Evolutionary conservation across 2,329 filamentous ascomycete species (phyloP).

Genomic region (Trichoderma sp.): DNA sequence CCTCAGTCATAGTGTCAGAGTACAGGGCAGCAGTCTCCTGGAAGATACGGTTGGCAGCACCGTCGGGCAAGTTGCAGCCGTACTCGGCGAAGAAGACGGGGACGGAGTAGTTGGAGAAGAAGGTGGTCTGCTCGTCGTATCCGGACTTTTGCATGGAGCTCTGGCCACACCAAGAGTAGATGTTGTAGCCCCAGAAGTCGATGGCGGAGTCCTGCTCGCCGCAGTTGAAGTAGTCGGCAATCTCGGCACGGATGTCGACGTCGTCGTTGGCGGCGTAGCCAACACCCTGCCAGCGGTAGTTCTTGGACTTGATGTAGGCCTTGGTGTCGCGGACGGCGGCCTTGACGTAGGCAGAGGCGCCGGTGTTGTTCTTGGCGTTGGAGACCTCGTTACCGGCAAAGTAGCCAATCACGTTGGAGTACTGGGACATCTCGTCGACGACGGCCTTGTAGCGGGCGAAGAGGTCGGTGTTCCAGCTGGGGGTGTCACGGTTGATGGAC

Average conservation of each 20-base stretch:
- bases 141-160: conserved; percentile 76
- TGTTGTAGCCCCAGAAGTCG: conserved; percentile 99
- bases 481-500: conserved; percentile 83
- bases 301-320: conserved; percentile 81
- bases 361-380: conserved; percentile 85
- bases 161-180: conserved; percentile 97
- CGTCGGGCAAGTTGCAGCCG: conserved; percentile 75
- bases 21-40: conserved; percentile 84
- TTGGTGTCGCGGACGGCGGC: conserved; percentile 96
- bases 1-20: conserved; percentile 74
- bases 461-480: conserved; percentile 76
- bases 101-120: conserved; percentile 87
- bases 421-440: conserved; percentile 77
- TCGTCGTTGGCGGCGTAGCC: conserved; percentile 98
- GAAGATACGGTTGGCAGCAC: conserved; percentile 71
- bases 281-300: conserved; percentile 78
- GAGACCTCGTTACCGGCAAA: conserved; percentile 98
- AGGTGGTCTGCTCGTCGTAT: conserved; percentile 78
- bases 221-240: conserved; percentile 96
- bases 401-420: conserved; percentile 93
- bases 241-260: conserved; percentile 73
- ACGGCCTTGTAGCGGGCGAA: conserved; percentile 82
- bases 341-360: conserved; percentile 92
- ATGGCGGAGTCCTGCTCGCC: conserved; percentile 65
- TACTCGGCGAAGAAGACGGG: conserved; percentile 99